Evolutionary conservation across 2,329 filamentous ascomycete species (phyloP).

Genomic region (Fusarium proliferatum): DNA sequence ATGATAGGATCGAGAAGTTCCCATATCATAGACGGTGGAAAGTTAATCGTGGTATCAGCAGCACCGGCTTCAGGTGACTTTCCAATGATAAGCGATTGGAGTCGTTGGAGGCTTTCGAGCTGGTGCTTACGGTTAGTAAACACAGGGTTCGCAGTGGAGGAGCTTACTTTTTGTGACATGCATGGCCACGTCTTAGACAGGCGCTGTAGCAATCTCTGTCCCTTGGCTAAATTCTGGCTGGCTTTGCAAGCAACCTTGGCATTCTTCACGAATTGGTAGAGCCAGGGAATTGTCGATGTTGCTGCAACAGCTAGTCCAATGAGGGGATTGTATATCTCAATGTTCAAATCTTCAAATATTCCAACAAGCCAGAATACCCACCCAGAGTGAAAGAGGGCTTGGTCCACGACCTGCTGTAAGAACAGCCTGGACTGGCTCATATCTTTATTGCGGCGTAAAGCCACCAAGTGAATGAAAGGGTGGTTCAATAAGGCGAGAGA

Average conservation of each 20-base stretch:
- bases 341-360: slow-evolving; percentile 4
- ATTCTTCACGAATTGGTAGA: slow-evolving; percentile 11
- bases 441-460: neutral
- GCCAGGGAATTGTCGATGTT: slow-evolving; percentile 12
- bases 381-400: slow-evolving; percentile 7
- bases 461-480: slow-evolving; percentile 10
- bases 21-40: slow-evolving; percentile 19
- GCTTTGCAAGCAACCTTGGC: neutral
- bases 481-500: slow-evolving; percentile 15
- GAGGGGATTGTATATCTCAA: neutral
- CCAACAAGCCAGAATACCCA: slow-evolving; percentile 24
- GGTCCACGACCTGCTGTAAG: slow-evolving; percentile 13
- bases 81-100: neutral
- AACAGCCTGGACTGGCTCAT: slow-evolving; percentile 5
- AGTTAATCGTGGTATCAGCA: neutral
- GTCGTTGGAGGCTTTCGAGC: neutral
- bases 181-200: slow-evolving; percentile 7
- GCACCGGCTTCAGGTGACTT: neutral
- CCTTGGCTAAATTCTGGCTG: neutral
- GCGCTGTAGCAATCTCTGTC: neutral
- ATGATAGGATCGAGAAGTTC: slow-evolving; percentile 8
- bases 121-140: rapidly evolving
- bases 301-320: slow-evolving; percentile 10
- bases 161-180: neutral
- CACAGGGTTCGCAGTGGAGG: rapidly evolving